Evolutionary conservation across 441 rosid genomes (phyloP).

Genomic region (Geranium incanum): DNA sequence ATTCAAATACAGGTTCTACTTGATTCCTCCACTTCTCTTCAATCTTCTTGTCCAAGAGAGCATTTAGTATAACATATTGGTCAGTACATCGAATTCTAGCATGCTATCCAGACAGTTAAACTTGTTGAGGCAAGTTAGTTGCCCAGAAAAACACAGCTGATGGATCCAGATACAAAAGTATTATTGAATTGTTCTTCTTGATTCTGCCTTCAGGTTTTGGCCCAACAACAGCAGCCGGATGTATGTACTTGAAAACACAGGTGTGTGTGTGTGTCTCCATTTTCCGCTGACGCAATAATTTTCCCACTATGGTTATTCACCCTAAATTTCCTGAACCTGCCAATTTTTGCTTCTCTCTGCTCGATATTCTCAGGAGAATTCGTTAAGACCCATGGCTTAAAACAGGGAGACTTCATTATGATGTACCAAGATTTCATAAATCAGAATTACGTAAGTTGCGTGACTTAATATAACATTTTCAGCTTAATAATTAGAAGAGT

Average conservation of each 20-base stretch:
- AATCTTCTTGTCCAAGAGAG: background rate
- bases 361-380: constrained; percentile 55
- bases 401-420: constrained; percentile 73
- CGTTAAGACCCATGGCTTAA: constrained; percentile 69
- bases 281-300: background rate
- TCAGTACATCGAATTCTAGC: background rate
- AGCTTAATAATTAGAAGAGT: background rate
- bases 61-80: background rate
- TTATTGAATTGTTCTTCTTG: constrained; percentile 7
- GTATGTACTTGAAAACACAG: constrained; percentile 95
- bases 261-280: constrained; percentile 28
- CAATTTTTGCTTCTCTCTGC: background rate
- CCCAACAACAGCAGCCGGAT: constrained; percentile 94
- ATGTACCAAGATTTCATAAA: constrained; percentile 56
- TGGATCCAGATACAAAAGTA: background rate
- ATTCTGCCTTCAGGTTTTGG: constrained; percentile 62
- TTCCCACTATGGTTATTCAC: background rate
- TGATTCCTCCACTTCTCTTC: background rate
- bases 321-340: background rate
- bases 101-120: background rate
- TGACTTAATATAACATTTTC: background rate
- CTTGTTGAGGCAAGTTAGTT: background rate
- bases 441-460: constrained; percentile 53
- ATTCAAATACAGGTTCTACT: constrained; percentile 76
- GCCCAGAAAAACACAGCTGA: background rate